Base-by-base conservation (phyloP, 257 asterid species). In the Solanum chmielewskii region DNA sequence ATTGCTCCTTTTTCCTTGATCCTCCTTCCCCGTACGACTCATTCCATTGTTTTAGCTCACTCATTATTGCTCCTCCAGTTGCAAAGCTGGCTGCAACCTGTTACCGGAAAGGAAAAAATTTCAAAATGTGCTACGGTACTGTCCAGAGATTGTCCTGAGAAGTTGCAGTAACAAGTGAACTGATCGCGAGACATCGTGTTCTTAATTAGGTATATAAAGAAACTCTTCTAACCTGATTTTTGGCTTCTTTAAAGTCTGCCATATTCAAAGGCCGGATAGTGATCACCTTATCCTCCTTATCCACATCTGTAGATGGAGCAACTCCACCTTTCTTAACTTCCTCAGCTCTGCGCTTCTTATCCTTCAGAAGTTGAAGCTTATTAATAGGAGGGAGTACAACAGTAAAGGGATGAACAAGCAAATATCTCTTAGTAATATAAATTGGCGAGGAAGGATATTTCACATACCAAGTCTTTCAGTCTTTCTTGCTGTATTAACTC, bases 81-180 rank as follows among this genome's bases (percentile, higher is more conserved):
- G 96, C 91, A 91, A 94, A 94, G 93, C 98, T 96, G n/a, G 98
- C 95, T 15, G 96, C 96, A 87, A 94, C 94, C 98, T 96, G 90
- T 70, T 9, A 49, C 29, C 1, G 0, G 2, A 42, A 74, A 1
- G 8, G 1, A 49, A 27, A 25, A 86, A 85, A 25, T 39, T 33
- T 64, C 56, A 15, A 69, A 15, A 47, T 21, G 23, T 29, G 3
- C 13, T 59, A 87, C 18, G 4, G 29, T 20, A 56, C 1, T 60
- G 0, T 60, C 31, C 5, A 11, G 10, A 16, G 42, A 4, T 23
- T n/a, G 23, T 45, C 23, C 33, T 5, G 3, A 18, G 18, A 78
- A 27, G 84, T 16, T 78, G 66, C 42, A 78, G 66, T 45, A 35
- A 76, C 49, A 6, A 13, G 25, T 37, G 41, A 1, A 11, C 33